A percentile compares a stretch with the other conserved stretches of the same genome.
Conservation (phyloP, 2,329 filamentous ascomycete genomes). For the Fusarium albidum region DNA sequence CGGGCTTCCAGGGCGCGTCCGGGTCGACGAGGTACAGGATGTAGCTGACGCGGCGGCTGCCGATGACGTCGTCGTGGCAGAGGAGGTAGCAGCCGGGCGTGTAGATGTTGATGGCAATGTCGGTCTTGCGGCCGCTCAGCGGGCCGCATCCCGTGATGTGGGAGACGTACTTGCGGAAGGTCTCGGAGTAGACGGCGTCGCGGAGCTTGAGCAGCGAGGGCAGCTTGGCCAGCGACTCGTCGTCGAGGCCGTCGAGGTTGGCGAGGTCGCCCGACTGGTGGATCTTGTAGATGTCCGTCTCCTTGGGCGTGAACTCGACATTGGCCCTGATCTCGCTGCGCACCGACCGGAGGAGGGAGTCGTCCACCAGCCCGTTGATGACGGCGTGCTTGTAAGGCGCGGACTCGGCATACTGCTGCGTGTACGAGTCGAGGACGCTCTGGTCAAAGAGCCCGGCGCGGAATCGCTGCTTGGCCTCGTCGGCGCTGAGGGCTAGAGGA, state of each 20-base stretch:
- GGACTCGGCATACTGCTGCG: conserved; percentile 68
- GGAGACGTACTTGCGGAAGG: conserved; percentile 89
- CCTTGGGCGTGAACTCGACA: conserved; percentile 95
- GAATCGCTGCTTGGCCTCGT: conserved; percentile 67
- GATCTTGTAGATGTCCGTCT: conserved; percentile 99
- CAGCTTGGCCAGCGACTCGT: conserved; percentile 83
- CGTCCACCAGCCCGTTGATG: conserved; percentile 81
- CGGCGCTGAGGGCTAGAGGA: conserved; percentile 53
- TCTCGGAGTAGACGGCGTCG: conserved; percentile 90
- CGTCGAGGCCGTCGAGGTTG: conserved; percentile 92
- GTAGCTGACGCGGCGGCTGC: conserved; percentile 94
- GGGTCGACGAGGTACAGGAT: conserved; percentile 96
- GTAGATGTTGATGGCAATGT: conserved; percentile 99
- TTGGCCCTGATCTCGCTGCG: conserved; percentile 89
- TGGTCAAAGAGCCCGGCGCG: conserved; percentile 71
- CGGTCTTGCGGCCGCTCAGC: conserved; percentile 91
- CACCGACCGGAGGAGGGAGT: conserved; percentile 82
- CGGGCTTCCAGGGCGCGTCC: conserved; percentile 85
- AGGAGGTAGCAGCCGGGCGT: conserved; percentile 94
- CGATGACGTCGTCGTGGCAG: conserved; percentile 98
- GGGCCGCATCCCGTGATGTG: conserved; percentile 86
- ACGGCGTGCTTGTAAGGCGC: conserved; percentile 90
- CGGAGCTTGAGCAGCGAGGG: conserved; percentile 92
- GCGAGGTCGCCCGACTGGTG: conserved; percentile 98
- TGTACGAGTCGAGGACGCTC: conserved; percentile 65